Conservation (phyloP, 164 flowering plant species). For the Stephania japonica region DNA sequence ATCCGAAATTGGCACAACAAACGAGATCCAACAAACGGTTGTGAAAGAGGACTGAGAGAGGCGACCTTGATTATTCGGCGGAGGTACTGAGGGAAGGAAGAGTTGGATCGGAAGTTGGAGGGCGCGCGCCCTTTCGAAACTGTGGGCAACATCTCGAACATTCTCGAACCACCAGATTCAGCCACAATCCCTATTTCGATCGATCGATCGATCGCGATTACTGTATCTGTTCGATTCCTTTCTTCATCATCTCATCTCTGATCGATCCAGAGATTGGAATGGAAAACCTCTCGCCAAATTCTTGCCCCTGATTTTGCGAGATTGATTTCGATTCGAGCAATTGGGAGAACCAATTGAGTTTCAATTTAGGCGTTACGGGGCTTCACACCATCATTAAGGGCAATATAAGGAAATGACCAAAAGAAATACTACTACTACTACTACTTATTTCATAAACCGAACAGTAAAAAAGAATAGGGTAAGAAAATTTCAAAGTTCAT, state of each 20-base stretch:
- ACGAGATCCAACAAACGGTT: not conserved
- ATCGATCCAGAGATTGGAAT: not conserved
- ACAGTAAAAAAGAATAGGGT: too few species aligned
- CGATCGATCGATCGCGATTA: not conserved
- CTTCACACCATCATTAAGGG: too few species aligned
- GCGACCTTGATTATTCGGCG: slow-evolving; percentile 38
- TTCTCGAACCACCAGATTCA: slow-evolving; percentile 3
- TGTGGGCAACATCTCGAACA: slow-evolving; percentile 33
- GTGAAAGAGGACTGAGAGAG: not conserved
- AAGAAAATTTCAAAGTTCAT: too few species aligned
- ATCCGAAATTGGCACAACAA: not conserved
- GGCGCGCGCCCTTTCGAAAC: slow-evolving; percentile 31
- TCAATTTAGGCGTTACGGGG: not conserved
- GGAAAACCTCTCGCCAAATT: not conserved
- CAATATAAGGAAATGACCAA: too few species aligned
- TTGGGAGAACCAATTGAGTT: too few species aligned
- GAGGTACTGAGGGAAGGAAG: slow-evolving; percentile 30
- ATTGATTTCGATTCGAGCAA: too few species aligned
- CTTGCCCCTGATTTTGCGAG: too few species aligned
- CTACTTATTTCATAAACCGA: too few species aligned
- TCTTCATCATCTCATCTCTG: not conserved
- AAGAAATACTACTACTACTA: too few species aligned
- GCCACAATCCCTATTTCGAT: not conserved
- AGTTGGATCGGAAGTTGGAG: slow-evolving; percentile 25
- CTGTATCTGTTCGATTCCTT: not conserved